Conservation (phyloP, 176 grass and related monocot species). For the Oryza glaberrima region DNA sequence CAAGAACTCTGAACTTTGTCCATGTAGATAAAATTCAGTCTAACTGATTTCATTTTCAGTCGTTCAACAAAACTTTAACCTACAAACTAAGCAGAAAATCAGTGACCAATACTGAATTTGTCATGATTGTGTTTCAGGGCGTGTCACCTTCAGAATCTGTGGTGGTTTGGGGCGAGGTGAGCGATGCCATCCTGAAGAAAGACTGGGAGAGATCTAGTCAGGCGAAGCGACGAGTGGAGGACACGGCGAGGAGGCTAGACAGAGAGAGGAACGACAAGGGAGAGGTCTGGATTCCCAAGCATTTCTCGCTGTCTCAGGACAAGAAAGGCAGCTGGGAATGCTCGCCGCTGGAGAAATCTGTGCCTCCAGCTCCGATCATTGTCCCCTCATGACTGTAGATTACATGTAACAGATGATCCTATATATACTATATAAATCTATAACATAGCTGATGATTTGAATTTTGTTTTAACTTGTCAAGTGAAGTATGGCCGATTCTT, state of each 20-base stretch:
- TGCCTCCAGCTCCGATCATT: conserved; percentile 63
- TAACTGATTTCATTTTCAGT: neutral
- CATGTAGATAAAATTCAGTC: neutral
- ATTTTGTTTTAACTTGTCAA: neutral
- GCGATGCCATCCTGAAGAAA: conserved; percentile 61
- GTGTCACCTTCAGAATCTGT: conserved; percentile 60
- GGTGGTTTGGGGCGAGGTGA: conserved; percentile 75
- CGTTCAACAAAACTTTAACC: neutral
- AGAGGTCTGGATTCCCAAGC: conserved; percentile 78
- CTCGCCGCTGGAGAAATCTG: conserved; percentile 52
- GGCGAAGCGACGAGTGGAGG: conserved; percentile 74
- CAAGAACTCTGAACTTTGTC: neutral
- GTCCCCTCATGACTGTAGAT: conserved; percentile 37
- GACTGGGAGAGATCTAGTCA: conserved; percentile 76
- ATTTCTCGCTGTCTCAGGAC: conserved; percentile 69
- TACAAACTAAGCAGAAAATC: neutral
- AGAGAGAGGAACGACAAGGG: conserved; percentile 61
- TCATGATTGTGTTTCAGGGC: conserved; percentile 39
- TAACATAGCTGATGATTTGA: conserved; percentile 17
- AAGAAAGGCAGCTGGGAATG: conserved; percentile 83
- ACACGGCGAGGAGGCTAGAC: conserved; percentile 61
- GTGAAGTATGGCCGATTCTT: neutral
- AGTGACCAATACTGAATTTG: neutral
- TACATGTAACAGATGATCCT: conserved; percentile 27
- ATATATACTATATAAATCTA: neutral